Conservation (phyloP, 208 protist genomes). For the Naegleria gruberi region DNA sequence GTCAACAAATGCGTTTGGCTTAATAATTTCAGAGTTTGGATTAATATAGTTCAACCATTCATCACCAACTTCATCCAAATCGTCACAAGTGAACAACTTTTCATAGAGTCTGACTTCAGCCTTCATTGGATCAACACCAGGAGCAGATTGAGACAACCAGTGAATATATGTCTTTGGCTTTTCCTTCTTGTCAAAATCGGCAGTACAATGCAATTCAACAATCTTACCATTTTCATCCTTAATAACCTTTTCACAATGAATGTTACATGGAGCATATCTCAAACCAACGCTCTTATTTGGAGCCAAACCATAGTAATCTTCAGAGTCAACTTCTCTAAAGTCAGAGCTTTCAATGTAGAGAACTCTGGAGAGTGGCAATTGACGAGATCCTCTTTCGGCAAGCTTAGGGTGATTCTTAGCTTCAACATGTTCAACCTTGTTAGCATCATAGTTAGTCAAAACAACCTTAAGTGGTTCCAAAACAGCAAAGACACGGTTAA, state of each 20-base stretch:
- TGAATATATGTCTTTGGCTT: conserved; percentile 57
- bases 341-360: conserved; percentile 96
- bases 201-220: conserved; percentile 24
- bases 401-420: conserved; percentile 88
- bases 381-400: conserved; percentile 59
- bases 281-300: conserved; percentile 55
- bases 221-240: conserved; percentile 33
- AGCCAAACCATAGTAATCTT: conserved; percentile 57
- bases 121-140: conserved; percentile 10
- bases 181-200: conserved; percentile 18
- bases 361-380: conserved; percentile 67
- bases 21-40: conserved; percentile 45
- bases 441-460: conserved; percentile 77
- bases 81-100: conserved; percentile 49
- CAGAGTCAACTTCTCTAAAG: conserved; percentile 63
- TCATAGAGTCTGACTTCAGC: conserved; percentile 60
- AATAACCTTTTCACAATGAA: conserved; percentile 43
- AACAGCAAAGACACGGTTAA: conserved; percentile 69
- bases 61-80: conserved; percentile 26
- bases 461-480: conserved; percentile 90
- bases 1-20: conserved; percentile 42
- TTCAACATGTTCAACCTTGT: conserved; percentile 55
- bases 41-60: conserved; percentile 41
- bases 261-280: conserved; percentile 46
- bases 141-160: conserved; percentile 48